Evolutionary conservation across 1,284 basidiomycete genomes (phyloP).

Genomic region (Puccinia horiana): DNA sequence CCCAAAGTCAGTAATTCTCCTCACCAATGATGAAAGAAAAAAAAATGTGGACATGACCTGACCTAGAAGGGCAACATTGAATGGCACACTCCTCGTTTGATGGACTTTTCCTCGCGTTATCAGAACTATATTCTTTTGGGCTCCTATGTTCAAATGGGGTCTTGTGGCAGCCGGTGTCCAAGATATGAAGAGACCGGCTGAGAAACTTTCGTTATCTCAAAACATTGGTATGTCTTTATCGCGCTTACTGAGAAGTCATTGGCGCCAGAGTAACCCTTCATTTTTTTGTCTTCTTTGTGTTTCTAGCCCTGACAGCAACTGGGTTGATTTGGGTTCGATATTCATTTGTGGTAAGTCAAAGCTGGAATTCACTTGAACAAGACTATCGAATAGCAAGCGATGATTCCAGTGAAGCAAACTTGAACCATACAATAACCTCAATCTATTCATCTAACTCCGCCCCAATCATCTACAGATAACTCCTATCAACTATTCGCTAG

Average conservation of each 20-base stretch:
- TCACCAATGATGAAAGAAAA: background rate
- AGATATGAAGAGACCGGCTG: slow-evolving; percentile 41
- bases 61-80: background rate
- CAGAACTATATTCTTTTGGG: slow-evolving; percentile 49
- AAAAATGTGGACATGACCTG: background rate
- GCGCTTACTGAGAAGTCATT: background rate
- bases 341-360: slow-evolving; percentile 38
- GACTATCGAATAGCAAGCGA: no score
- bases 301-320: slow-evolving; percentile 35
- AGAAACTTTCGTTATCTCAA: slow-evolving; percentile 47
- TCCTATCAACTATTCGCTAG: slow-evolving; percentile 42
- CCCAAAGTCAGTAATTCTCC: slow-evolving; percentile 1
- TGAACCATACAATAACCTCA: background rate
- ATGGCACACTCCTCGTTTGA: background rate
- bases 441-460: background rate
- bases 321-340: slow-evolving; percentile 47
- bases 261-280: background rate
- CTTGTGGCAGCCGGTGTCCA: slow-evolving; percentile 32
- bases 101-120: background rate
- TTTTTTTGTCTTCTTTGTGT: background rate
- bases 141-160: slow-evolving; percentile 48
- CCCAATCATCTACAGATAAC: slow-evolving; percentile 19
- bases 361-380: background rate
- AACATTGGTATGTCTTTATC: slow-evolving; percentile 26
- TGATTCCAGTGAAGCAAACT: no score